These are phyloP conservation scores for Kodamaea sp. DNA, from an alignment of 1,139 yeast species.

Conservation along the genomic window DNA sequence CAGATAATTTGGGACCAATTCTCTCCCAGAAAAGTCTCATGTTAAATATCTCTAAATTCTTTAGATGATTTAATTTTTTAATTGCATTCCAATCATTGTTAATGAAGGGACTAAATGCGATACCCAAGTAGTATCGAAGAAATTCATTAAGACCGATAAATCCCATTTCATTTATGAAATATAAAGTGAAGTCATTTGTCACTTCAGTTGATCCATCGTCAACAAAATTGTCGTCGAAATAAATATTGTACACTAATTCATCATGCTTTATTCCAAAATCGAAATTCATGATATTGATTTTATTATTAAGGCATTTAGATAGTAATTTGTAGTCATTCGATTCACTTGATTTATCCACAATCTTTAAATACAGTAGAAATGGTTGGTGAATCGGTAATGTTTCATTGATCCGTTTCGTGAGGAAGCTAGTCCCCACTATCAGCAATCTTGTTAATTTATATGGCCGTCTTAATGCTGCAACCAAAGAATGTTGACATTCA, in stretches of 20 bases:
- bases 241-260: slow-evolving; percentile 8
- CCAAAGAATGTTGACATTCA: neutral
- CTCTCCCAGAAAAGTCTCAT: neutral
- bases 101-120: slow-evolving; percentile 14
- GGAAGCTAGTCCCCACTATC: slow-evolving; percentile 1
- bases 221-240: neutral
- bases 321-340: slow-evolving; percentile 10
- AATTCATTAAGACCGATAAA: slow-evolving; percentile 11
- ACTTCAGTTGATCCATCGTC: neutral
- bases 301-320: slow-evolving; percentile 13
- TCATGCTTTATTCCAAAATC: slow-evolving; percentile 18
- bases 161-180: slow-evolving; percentile 10
- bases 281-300: slow-evolving; percentile 12
- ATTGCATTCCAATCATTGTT: slow-evolving; percentile 10
- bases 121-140: slow-evolving; percentile 11
- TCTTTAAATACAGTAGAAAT: slow-evolving; percentile 1
- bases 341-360: slow-evolving; percentile 3
- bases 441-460: neutral
- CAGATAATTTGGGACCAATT: neutral
- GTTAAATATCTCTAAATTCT: slow-evolving; percentile 6
- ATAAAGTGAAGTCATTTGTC: slow-evolving; percentile 13
- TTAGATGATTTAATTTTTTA: slow-evolving; percentile 3
- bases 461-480: neutral
- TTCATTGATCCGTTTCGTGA: neutral
- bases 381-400: slow-evolving; percentile 1